Evolutionary conservation across 176 grass and related monocot species (phyloP).

Genomic region (Phoenix dactylifera): DNA sequence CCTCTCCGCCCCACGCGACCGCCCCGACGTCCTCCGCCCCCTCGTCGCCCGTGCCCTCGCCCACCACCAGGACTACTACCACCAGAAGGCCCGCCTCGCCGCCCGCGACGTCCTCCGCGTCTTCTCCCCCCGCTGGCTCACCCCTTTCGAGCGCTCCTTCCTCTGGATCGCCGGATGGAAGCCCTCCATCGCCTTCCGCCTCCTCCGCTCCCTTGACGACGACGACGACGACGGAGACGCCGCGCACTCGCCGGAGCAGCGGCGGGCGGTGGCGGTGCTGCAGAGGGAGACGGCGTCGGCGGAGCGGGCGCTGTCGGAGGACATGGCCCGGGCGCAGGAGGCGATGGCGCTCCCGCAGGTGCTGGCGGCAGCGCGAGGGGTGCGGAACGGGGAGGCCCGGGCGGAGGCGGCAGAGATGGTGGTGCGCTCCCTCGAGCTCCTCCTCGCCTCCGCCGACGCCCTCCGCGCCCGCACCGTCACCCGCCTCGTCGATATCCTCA

Average conservation of each 20-base stretch:
- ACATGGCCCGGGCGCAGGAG: constrained; percentile 54
- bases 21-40: constrained; percentile 3
- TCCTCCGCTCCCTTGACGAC: constrained; percentile 3
- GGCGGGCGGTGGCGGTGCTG: constrained; percentile 9
- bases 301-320: constrained; percentile 38
- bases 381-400: constrained; percentile 12
- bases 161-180: constrained; percentile 68
- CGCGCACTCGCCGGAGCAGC: constrained; percentile 13
- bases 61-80: constrained; percentile 42
- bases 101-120: constrained; percentile 42
- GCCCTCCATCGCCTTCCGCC: constrained; percentile 56
- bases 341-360: constrained; percentile 33
- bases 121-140: constrained; percentile 56
- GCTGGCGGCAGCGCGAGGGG: constrained; percentile 34
- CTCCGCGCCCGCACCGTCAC: constrained; percentile 42
- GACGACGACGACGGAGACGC: background rate
- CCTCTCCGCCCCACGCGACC: constrained; percentile 15
- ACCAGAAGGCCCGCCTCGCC: constrained; percentile 42
- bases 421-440: constrained; percentile 23
- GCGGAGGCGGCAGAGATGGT: constrained; percentile 29
- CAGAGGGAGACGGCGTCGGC: background rate
- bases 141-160: constrained; percentile 74
- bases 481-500: constrained; percentile 24
- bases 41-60: constrained; percentile 29
- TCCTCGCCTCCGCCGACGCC: constrained; percentile 43